phyloP scores from a whole-genome alignment of 768 basidiomycete species.

The Russula emetica region DNA sequence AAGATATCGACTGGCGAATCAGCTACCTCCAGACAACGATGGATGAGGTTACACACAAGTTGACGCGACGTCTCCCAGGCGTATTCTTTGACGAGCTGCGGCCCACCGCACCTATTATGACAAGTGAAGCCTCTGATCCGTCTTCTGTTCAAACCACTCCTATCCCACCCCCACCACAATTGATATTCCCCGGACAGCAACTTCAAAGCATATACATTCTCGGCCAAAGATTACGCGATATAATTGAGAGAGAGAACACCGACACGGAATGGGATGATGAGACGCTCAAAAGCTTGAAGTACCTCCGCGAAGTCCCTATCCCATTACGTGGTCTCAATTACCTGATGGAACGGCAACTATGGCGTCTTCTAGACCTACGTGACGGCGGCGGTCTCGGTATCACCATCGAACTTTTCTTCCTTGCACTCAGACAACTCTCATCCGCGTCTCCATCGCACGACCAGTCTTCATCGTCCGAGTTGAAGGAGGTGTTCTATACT shows the following conservation, averaged over 20 bases:
- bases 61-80: slow-evolving; percentile 16
- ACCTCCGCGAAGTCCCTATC: neutral
- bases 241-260: neutral
- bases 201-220: neutral
- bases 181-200: neutral
- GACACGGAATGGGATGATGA: neutral
- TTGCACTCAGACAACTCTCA: slow-evolving; percentile 4
- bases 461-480: neutral
- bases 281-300: neutral
- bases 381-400: neutral
- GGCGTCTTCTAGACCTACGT: slow-evolving; percentile 10
- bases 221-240: neutral
- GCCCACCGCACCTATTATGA: neutral
- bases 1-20: neutral
- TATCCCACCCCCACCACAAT: neutral
- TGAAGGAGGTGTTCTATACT: neutral
- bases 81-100: slow-evolving; percentile 1
- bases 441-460: neutral
- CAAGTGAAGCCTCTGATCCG: neutral
- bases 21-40: neutral
- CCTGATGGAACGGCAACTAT: slow-evolving; percentile 8
- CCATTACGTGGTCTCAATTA: neutral
- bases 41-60: slow-evolving; percentile 1
- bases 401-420: slow-evolving; percentile 13
- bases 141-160: neutral